phyloP scores from a whole-genome alignment of 805 yeast genomes.

The Lipomyces mesembrius region DNA sequence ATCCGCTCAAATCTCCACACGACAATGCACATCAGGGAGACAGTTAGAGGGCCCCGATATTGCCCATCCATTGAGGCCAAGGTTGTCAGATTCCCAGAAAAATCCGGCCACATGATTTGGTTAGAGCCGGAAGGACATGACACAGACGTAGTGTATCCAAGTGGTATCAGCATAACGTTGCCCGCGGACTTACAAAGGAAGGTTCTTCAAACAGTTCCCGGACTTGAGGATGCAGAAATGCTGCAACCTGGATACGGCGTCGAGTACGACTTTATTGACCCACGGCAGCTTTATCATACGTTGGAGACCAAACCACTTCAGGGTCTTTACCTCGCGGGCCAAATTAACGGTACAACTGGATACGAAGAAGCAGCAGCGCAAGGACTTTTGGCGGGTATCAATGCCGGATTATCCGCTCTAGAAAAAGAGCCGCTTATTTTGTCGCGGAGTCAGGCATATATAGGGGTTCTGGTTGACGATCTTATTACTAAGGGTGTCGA shows the following conservation, averaged over 20 bases:
- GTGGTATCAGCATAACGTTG: slow-evolving; percentile 95
- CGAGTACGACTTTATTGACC: slow-evolving; percentile 95
- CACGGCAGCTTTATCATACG: slow-evolving; percentile 77
- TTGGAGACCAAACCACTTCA: slow-evolving; percentile 78
- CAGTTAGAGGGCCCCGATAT: slow-evolving; percentile 94
- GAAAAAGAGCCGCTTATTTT: slow-evolving; percentile 56
- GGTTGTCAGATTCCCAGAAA: slow-evolving; percentile 76
- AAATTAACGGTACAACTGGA: slow-evolving; percentile 98
- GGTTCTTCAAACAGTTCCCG: slow-evolving; percentile 78
- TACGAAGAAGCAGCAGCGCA: slow-evolving; percentile 99
- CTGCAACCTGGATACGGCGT: slow-evolving; percentile 98
- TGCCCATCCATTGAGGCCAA: slow-evolving; percentile 97
- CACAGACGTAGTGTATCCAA: slow-evolving; percentile 88
- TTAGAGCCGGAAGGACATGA: slow-evolving; percentile 94
- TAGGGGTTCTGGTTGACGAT: slow-evolving; percentile 93
- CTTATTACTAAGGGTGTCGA: slow-evolving; percentile 92
- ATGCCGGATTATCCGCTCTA: slow-evolving; percentile 71
- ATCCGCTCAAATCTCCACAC: slow-evolving; percentile 72
- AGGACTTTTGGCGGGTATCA: slow-evolving; percentile 93
- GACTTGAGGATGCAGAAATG: slow-evolving; percentile 86
- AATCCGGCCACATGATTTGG: slow-evolving; percentile 83
- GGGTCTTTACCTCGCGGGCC: slow-evolving; percentile 92
- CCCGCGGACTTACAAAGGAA: slow-evolving; percentile 87
- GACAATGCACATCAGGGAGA: slow-evolving; percentile 88
- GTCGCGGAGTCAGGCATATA: slow-evolving; percentile 80